phyloP scores from a whole-genome alignment of 805 yeast genomes.

The Candida nemodendra region DNA sequence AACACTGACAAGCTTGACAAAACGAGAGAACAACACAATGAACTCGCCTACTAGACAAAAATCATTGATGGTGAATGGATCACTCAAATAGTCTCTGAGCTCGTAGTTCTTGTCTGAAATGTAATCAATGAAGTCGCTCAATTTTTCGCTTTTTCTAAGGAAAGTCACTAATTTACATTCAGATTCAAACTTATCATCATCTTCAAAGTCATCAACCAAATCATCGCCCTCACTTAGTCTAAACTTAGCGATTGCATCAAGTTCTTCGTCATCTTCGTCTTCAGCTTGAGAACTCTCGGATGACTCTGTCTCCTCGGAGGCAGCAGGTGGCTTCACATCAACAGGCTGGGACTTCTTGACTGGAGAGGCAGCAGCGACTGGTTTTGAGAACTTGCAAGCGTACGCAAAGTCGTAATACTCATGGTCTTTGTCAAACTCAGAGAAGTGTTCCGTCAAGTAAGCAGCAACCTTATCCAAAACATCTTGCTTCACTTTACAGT shows the following conservation, averaged over 20 bases:
- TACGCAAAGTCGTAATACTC: conserved; percentile 30
- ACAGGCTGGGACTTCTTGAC: conserved; percentile 3
- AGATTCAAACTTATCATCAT: conserved; percentile 51
- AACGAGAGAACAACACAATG: conserved; percentile 15
- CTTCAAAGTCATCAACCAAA: conserved; percentile 12
- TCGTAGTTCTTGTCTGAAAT: conserved; percentile 26
- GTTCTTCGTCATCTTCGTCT: conserved; percentile 17
- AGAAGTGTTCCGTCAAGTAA: conserved; percentile 22
- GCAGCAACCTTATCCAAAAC: conserved; percentile 23
- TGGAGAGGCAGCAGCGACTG: conserved; percentile 5
- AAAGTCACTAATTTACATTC: conserved; percentile 4
- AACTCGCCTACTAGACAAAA: conserved; percentile 26
- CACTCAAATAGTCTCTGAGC: conserved; percentile 32
- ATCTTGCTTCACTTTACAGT: conserved; percentile 29
- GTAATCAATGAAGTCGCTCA: conserved; percentile 19
- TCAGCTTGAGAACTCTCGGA: no score
- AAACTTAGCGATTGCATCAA: conserved; percentile 8
- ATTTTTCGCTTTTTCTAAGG: conserved; percentile 14
- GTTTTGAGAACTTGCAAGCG: conserved; percentile 10
- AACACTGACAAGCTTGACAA: conserved; percentile 18
- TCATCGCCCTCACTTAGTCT: conserved; percentile 9
- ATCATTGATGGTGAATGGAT: conserved; percentile 32
- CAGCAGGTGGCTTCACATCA: not conserved
- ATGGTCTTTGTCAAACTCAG: conserved; percentile 21
- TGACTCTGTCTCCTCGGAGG: conserved; percentile 7